Percentiles rank a stretch among this genome's conserved stretches.
Conservation (phyloP, 2,329 filamentous ascomycete species). For the Botrytis squamosa region DNA sequence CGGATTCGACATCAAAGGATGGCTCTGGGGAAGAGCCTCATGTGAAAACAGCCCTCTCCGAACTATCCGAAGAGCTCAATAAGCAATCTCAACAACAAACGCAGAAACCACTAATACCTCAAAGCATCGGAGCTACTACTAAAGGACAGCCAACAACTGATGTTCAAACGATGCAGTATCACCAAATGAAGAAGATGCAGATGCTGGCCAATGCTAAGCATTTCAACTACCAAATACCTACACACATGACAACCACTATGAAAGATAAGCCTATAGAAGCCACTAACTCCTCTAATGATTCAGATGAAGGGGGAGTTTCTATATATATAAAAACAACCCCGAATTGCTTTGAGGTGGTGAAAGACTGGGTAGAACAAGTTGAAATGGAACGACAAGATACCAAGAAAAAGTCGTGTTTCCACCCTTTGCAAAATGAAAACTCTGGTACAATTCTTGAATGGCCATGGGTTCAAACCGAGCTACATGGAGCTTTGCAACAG, state of each 20-base stretch:
- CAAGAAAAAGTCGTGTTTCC: neutral
- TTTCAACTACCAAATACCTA: neutral
- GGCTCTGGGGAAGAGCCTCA: neutral
- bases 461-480: slow-evolving; percentile 3
- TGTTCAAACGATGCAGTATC: neutral
- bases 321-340: neutral
- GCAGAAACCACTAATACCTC: neutral
- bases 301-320: neutral
- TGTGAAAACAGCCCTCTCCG: neutral
- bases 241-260: too few relatives aligned
- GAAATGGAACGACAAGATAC: neutral
- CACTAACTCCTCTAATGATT: neutral
- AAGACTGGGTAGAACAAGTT: neutral
- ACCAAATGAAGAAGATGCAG: neutral
- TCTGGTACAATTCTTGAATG: neutral
- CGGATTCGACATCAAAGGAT: too few relatives aligned
- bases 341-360: neutral
- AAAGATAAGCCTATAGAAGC: neutral
- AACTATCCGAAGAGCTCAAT: neutral
- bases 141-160: neutral
- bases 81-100: neutral
- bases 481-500: neutral
- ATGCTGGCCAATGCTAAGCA: neutral
- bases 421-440: neutral
- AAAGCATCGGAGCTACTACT: neutral